Evolutionary conservation across 2,329 filamentous ascomycete genomes (phyloP).

Genomic region (Paracoccidioides lutzii): DNA sequence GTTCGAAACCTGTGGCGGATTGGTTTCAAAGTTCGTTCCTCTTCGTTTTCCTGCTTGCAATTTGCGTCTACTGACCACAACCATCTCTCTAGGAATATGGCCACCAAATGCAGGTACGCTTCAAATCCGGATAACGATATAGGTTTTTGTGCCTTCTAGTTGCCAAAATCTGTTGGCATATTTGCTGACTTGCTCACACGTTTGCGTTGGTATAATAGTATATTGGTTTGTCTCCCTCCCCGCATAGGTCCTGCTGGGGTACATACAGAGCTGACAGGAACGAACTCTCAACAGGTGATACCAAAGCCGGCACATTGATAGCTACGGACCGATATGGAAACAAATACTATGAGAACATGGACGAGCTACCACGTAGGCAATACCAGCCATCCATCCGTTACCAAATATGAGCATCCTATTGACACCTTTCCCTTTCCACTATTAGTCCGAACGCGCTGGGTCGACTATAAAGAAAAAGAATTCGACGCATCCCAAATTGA

Average conservation of each 20-base stretch:
- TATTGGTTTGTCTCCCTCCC: conserved; percentile 25
- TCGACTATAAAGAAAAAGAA: conserved; percentile 86
- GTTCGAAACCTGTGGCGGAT: conserved; percentile 75
- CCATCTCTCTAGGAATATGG: conserved; percentile 57
- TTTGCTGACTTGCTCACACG: neutral
- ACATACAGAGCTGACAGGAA: conserved; percentile 12
- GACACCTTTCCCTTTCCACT: neutral
- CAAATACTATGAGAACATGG: conserved; percentile 92
- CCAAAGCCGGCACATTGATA: conserved; percentile 79
- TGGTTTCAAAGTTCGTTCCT: conserved; percentile 62
- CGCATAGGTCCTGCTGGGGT: neutral
- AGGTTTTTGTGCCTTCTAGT: conserved; percentile 11
- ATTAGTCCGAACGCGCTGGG: conserved; percentile 85
- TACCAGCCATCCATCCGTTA: neutral
- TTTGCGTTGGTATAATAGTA: conserved; percentile 21
- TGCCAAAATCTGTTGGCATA: conserved; percentile 8
- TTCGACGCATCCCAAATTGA: conserved; percentile 56
- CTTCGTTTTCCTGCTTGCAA: conserved; percentile 5
- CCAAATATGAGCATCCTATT: neutral
- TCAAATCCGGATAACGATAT: conserved; percentile 6
- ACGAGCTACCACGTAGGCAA: conserved; percentile 69
- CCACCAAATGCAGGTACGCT: conserved; percentile 76
- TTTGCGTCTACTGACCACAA: conserved; percentile 25
- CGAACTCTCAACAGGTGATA: conserved; percentile 56
- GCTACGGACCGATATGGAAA: conserved; percentile 85